Evolutionary conservation across 1,284 basidiomycete species (phyloP).

Genomic region (Papiliotrema fonsecae): DNA sequence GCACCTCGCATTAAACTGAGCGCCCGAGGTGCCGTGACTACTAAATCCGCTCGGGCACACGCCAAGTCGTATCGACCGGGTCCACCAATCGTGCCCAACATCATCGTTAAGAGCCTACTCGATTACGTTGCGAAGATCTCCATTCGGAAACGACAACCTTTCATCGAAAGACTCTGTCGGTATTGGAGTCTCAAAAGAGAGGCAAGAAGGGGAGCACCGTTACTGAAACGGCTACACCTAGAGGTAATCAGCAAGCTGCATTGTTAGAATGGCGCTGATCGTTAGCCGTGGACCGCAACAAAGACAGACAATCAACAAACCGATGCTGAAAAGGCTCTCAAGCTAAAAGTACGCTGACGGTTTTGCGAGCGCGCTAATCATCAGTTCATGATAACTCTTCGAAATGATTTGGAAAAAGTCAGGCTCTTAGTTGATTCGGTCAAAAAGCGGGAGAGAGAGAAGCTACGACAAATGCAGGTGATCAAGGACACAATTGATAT

Average conservation of each 20-base stretch:
- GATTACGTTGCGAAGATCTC: slow-evolving; percentile 70
- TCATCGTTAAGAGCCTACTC: slow-evolving; percentile 62
- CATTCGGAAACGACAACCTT: slow-evolving; percentile 70
- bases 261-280: slow-evolving; percentile 3
- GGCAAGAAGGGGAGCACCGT: slow-evolving; percentile 82
- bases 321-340: slow-evolving; percentile 77
- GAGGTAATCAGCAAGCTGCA: slow-evolving; percentile 53
- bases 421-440: slow-evolving; percentile 66
- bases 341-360: slow-evolving; percentile 63
- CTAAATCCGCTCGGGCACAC: slow-evolving; percentile 54
- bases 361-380: neutral
- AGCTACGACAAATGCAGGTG: slow-evolving; percentile 67
- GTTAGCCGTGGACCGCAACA: slow-evolving; percentile 82
- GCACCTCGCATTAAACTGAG: neutral
- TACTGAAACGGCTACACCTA: slow-evolving; percentile 88
- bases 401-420: slow-evolving; percentile 72
- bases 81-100: slow-evolving; percentile 53
- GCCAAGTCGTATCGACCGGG: slow-evolving; percentile 54
- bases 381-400: slow-evolving; percentile 66
- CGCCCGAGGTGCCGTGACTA: slow-evolving; percentile 25
- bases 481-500: slow-evolving; percentile 64
- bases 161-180: slow-evolving; percentile 72
- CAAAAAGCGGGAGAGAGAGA: slow-evolving; percentile 77
- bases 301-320: slow-evolving; percentile 62
- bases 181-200: slow-evolving; percentile 99